Evolutionary conservation across 495 filamentous ascomycete species (phyloP).

Genomic region (Neurospora sp.): DNA sequence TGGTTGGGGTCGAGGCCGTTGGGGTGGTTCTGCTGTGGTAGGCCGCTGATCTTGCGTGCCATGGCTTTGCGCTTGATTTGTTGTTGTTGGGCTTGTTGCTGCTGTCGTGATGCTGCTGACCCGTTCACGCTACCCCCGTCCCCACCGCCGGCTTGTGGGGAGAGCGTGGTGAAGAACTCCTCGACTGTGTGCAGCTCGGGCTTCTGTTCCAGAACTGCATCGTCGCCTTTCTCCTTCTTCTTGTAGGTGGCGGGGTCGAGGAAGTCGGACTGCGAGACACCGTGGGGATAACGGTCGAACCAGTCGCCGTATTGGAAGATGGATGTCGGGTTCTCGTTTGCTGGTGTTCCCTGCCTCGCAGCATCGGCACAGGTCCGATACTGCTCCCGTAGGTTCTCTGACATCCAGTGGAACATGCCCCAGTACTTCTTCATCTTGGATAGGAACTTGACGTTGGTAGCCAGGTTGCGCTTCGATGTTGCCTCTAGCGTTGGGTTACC

Average conservation of each 20-base stretch:
- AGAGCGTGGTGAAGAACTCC: conserved; percentile 83
- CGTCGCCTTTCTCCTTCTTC: conserved; percentile 64
- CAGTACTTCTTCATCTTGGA: conserved; percentile 93
- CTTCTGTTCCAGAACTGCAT: conserved; percentile 74
- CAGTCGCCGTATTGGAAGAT: conserved; percentile 98
- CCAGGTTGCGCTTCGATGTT: conserved; percentile 75
- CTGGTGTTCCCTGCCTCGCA: conserved; percentile 41
- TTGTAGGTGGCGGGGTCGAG: conserved; percentile 61
- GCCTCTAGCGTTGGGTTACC: conserved; percentile 61
- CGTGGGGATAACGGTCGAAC: conserved; percentile 92
- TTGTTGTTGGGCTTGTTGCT: conserved; percentile 9
- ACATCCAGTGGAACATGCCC: conserved; percentile 97
- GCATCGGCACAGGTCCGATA: conserved; percentile 81
- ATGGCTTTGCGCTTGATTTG: conserved; percentile 36
- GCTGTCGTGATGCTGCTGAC: conserved; percentile 15
- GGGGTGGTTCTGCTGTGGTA: conserved; percentile 24
- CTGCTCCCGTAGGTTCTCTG: conserved; percentile 82
- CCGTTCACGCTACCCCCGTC: conserved; percentile 20
- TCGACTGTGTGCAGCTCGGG: conserved; percentile 87
- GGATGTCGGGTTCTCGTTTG: conserved; percentile 43
- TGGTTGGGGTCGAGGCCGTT: conserved; percentile 32
- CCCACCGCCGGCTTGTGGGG: conserved; percentile 42
- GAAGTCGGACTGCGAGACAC: conserved; percentile 73
- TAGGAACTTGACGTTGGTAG: conserved; percentile 80
- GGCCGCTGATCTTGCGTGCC: conserved; percentile 31